Evolutionary conservation across 2,329 filamentous ascomycete genomes (phyloP).

Genomic region (Aspergillus sclerotialis): DNA sequence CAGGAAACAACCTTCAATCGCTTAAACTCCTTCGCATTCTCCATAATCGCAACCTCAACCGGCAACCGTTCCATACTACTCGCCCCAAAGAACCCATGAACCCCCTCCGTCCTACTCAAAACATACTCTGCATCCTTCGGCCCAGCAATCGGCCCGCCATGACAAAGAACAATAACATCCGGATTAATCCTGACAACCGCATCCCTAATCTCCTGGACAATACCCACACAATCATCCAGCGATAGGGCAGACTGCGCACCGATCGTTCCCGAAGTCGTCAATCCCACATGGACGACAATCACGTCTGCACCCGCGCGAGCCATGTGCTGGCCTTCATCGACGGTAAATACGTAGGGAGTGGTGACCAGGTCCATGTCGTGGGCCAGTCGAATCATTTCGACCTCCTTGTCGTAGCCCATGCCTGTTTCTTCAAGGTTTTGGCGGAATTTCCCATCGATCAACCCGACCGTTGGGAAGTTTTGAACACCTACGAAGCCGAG

Average conservation of each 20-base stretch:
- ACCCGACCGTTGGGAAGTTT: conserved; percentile 66
- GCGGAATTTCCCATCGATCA: conserved; percentile 63
- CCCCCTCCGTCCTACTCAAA: conserved; percentile 51
- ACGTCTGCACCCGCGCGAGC: conserved; percentile 58
- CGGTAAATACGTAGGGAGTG: conserved; percentile 63
- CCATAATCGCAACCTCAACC: conserved; percentile 59
- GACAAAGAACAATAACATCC: conserved; percentile 61
- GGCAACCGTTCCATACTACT: conserved; percentile 63
- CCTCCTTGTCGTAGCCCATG: conserved; percentile 62
- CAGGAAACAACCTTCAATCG: conserved; percentile 17
- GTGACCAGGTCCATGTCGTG: conserved; percentile 56
- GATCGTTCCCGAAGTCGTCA: conserved; percentile 59
- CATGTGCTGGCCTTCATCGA: conserved; percentile 57
- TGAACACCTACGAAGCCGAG: conserved; percentile 64
- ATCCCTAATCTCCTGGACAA: conserved; percentile 59
- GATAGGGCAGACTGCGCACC: conserved; percentile 56
- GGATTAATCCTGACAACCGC: conserved; percentile 49
- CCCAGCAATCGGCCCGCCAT: conserved; percentile 61
- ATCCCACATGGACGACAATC: conserved; percentile 61
- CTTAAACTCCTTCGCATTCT: conserved; percentile 52
- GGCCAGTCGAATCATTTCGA: conserved; percentile 59
- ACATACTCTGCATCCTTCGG: conserved; percentile 59
- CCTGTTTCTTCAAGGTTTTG: conserved; percentile 64
- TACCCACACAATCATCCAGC: conserved; percentile 56
- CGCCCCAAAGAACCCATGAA: conserved; percentile 68